These are phyloP conservation scores for Solanum bulbocastanum DNA, from an alignment of 257 asterid species.

Conservation along the genomic window DNA sequence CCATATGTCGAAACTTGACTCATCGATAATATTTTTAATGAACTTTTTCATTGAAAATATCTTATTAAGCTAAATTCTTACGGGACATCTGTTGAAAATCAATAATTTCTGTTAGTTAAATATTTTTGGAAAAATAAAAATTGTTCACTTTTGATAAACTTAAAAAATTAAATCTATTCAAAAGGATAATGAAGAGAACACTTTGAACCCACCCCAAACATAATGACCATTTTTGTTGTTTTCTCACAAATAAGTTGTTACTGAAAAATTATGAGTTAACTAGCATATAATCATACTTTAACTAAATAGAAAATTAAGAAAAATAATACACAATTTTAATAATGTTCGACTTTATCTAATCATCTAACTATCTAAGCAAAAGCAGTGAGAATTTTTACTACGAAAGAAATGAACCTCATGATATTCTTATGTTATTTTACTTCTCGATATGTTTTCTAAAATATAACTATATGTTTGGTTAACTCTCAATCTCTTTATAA, in stretches of 20 bases:
- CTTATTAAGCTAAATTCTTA: not conserved
- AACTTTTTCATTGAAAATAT: not conserved
- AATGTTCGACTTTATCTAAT: not conserved
- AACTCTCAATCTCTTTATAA: not conserved
- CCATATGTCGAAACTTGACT: not conserved
- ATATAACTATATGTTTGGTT: not conserved
- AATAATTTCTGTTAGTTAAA: not conserved
- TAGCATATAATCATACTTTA: too few relatives aligned
- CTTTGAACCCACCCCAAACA: not conserved
- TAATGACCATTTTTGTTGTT: not conserved
- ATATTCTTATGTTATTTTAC: too few relatives aligned
- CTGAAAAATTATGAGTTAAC: too few relatives aligned
- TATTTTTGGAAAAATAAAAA: not conserved
- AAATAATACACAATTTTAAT: too few relatives aligned
- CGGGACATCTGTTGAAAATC: not conserved
- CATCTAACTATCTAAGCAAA: not conserved
- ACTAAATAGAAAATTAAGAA: too few relatives aligned
- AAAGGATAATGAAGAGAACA: not conserved
- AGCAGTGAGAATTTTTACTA: too few relatives aligned
- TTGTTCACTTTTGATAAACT: too few relatives aligned
- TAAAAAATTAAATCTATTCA: not conserved
- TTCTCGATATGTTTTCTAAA: not conserved
- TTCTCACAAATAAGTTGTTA: not conserved
- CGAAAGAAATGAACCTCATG: not conserved
- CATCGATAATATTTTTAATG: not conserved